These are phyloP conservation scores for Boechera divaricarpa DNA, from an alignment of 345 rosid species.

Conservation along the genomic window DNA sequence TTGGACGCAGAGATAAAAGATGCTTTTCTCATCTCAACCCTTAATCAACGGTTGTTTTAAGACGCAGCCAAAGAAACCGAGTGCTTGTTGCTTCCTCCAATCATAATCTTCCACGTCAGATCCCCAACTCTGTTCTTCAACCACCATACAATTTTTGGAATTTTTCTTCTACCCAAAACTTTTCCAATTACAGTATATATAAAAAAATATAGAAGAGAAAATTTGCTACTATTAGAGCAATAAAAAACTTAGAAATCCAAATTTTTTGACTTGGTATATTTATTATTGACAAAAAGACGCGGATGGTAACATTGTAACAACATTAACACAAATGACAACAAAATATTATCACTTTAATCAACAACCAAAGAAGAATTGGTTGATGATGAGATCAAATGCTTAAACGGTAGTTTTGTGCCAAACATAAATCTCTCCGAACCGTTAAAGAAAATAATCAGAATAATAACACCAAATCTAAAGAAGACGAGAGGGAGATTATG, in stretches of 20 bases:
- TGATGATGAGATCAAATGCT: no score
- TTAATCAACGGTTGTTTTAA: constrained; percentile 24
- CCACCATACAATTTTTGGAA: not conserved
- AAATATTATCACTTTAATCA: no score
- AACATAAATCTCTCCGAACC: no score
- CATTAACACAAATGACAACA: no score
- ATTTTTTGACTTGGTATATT: not conserved
- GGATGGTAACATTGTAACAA: not conserved
- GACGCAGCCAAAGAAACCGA: constrained; percentile 7
- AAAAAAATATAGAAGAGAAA: not conserved
- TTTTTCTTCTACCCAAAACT: no score
- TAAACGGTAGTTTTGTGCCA: no score
- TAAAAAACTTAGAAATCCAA: no score
- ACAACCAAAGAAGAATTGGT: no score
- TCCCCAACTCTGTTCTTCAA: not conserved
- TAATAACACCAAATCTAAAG: no score
- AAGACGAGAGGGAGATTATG: no score
- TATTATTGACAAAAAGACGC: not conserved
- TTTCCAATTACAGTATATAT: no score
- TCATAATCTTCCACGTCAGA: constrained; percentile 20
- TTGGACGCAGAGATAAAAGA: constrained; percentile 14
- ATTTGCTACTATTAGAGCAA: not conserved
- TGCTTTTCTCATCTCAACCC: constrained; percentile 23
- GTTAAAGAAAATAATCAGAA: no score
- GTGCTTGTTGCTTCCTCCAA: not conserved